Evolutionary conservation across 768 basidiomycete genomes (phyloP).

Genomic region (Termitomyces heimii): DNA sequence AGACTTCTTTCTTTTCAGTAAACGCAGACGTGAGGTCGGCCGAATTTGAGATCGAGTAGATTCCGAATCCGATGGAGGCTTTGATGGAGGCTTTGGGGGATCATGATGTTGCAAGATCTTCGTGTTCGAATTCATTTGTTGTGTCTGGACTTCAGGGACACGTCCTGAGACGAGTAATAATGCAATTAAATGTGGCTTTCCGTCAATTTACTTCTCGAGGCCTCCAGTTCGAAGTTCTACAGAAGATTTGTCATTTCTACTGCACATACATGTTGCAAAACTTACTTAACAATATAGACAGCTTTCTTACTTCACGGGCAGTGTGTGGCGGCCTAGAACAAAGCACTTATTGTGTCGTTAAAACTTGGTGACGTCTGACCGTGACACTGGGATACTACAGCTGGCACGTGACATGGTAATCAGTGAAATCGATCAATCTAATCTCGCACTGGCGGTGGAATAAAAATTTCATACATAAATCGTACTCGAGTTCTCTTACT

Average conservation of each 20-base stretch:
- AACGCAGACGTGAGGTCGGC: background rate
- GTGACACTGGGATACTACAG: background rate
- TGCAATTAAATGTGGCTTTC: background rate
- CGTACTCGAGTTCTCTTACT: background rate
- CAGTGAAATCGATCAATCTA: slow-evolving; percentile 6
- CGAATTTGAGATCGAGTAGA: background rate
- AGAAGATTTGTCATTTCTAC: background rate
- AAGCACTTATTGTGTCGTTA: background rate
- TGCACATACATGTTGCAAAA: no score
- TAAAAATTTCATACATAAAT: slow-evolving; percentile 6
- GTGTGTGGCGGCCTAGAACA: background rate
- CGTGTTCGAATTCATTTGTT: background rate
- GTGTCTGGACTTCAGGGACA: background rate
- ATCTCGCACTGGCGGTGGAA: background rate
- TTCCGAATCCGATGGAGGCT: background rate
- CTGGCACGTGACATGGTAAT: slow-evolving; percentile 6
- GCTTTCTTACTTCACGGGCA: background rate
- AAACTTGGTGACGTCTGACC: background rate
- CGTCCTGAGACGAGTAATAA: background rate
- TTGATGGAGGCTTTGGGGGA: background rate
- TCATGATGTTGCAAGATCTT: no score
- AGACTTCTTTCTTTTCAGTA: slow-evolving; percentile 21
- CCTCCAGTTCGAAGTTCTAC: background rate
- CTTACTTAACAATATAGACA: background rate
- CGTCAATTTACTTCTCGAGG: background rate